A percentile compares a stretch with the other conserved stretches of the same genome.
Conservation (phyloP, 192 early-diverging fungal species). For the Coemansia interrupta region DNA sequence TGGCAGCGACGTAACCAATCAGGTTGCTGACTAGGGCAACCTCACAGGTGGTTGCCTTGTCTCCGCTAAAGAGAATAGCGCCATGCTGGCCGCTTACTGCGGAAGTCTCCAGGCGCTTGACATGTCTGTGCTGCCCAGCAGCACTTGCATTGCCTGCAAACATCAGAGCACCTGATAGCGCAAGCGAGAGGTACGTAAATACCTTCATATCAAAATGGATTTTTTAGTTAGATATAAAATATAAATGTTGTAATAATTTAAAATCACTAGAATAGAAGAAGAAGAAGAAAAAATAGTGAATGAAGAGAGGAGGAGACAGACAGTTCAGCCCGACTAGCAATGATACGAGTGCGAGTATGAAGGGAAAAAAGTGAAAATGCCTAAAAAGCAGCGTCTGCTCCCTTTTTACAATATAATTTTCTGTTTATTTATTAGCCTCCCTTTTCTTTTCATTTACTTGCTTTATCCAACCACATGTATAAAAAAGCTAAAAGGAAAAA, state of each 20-base stretch:
- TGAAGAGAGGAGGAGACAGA: no score
- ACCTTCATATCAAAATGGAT: slow-evolving; percentile 1
- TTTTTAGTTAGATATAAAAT: no score
- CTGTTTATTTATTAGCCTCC: no score
- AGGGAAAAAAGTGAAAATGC: background rate
- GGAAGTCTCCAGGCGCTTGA: slow-evolving; percentile 27
- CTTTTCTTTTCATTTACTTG: no score
- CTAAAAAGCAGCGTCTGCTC: no score
- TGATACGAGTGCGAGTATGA: no score
- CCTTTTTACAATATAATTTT: no score
- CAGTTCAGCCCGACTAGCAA: no score
- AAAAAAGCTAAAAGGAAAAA: no score
- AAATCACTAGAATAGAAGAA: background rate
- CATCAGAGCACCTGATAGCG: background rate
- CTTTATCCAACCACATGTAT: no score
- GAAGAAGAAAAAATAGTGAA: background rate
- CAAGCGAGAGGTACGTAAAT: slow-evolving; percentile 6
- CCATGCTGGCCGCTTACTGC: slow-evolving; percentile 20
- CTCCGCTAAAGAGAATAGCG: slow-evolving; percentile 28
- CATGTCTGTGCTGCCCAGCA: slow-evolving; percentile 37
- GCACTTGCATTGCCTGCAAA: slow-evolving; percentile 13
- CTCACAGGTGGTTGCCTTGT: slow-evolving; percentile 32
- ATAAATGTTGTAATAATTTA: background rate
- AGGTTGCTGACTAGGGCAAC: slow-evolving; percentile 43
- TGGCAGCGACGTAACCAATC: slow-evolving; percentile 36